These are phyloP conservation scores for Falciphora oryzae DNA, from an alignment of 2,329 filamentous ascomycete genomes.

Conservation along the genomic window DNA sequence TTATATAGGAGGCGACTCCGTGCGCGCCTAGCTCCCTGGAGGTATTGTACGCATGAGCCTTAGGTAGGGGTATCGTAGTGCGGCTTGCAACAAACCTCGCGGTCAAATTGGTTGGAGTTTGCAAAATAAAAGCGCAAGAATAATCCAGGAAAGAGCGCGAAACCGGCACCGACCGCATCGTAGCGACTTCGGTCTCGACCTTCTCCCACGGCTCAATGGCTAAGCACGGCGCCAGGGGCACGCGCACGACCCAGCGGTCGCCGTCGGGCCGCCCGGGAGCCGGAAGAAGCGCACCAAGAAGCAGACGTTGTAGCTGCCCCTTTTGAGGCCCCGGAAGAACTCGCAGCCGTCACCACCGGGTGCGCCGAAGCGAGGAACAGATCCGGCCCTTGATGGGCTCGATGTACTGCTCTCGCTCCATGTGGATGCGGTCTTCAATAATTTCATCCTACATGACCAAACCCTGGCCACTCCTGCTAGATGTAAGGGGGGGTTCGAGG, in stretches of 20 bases:
- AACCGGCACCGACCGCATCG: slow-evolving; percentile 2
- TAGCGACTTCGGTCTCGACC: slow-evolving; percentile 4
- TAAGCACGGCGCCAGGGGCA: slow-evolving; percentile 1
- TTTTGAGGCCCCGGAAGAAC: not conserved
- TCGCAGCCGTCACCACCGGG: slow-evolving; percentile 6
- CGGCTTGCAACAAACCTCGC: slow-evolving; percentile 5
- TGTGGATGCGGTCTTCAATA: not conserved
- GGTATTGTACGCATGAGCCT: not conserved
- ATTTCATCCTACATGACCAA: not conserved
- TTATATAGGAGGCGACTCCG: not conserved
- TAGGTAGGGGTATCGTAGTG: not conserved
- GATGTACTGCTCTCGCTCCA: slow-evolving; percentile 1
- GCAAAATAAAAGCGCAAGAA: not conserved
- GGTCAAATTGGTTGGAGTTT: not conserved
- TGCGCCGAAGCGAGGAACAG: slow-evolving; percentile 3
- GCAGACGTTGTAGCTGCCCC: slow-evolving; percentile 6
- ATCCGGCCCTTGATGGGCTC: slow-evolving; percentile 2
- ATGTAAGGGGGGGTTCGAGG: too few relatives aligned
- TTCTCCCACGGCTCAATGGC: slow-evolving; percentile 6
- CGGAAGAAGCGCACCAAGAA: slow-evolving; percentile 5
- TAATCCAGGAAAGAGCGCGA: not conserved
- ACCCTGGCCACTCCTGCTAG: too few relatives aligned
- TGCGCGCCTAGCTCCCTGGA: not conserved
- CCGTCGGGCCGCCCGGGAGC: not conserved
- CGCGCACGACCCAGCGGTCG: slow-evolving; percentile 4